Percentiles rank a stretch among this genome's conserved stretches.
These are phyloP conservation scores for Pythium volutum DNA, from an alignment of 352 stramenopile species.

Conservation along the genomic window DNA sequence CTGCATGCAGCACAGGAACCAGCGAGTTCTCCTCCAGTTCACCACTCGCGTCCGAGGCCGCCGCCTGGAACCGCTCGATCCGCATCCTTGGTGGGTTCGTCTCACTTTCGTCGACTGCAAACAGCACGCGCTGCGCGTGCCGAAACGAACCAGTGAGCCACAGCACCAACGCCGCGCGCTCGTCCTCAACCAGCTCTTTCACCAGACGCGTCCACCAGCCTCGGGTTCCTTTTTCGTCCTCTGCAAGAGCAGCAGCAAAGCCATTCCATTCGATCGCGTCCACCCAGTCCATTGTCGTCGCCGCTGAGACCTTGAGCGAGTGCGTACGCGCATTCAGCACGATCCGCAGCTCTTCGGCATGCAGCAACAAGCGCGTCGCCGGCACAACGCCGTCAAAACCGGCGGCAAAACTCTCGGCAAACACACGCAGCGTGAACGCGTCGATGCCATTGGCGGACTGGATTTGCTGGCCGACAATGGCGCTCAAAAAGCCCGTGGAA, in stretches of 20 bases:
- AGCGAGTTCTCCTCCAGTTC: constrained; percentile 6
- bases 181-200: constrained; percentile 52
- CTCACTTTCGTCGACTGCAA: constrained; percentile 16
- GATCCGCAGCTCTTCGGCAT: constrained; percentile 48
- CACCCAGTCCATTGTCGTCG: constrained; percentile 6
- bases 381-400: constrained; percentile 61
- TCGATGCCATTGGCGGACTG: background rate
- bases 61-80: constrained; percentile 2
- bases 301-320: constrained; percentile 11
- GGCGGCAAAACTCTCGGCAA: constrained; percentile 35
- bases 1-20: constrained; percentile 31
- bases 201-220: constrained; percentile 49
- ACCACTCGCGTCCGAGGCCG: background rate
- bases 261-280: constrained; percentile 17
- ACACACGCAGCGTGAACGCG: constrained; percentile 10
- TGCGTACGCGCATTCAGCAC: constrained; percentile 35
- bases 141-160: constrained; percentile 50
- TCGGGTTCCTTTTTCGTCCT: background rate
- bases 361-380: constrained; percentile 44
- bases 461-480: constrained; percentile 26
- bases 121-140: constrained; percentile 44
- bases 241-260: background rate
- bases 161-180: constrained; percentile 54
- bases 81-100: background rate
- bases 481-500: constrained; percentile 44